A percentile compares a stretch with the other conserved stretches of the same genome.
phyloP scores from a whole-genome alignment of 306 rosid genomes.

The Trifolium dubium region DNA sequence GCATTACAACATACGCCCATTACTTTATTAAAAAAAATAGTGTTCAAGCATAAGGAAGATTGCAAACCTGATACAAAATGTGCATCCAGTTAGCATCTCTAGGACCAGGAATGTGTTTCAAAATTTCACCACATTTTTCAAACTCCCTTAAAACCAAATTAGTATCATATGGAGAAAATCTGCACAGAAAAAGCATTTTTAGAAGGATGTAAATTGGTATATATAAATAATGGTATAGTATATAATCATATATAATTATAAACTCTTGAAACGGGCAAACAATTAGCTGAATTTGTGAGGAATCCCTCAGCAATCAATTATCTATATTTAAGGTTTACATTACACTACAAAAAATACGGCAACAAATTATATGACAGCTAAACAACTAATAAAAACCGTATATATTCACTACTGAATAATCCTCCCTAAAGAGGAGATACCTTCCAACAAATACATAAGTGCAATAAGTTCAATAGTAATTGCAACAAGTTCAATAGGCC shows the following conservation, averaged over 20 bases:
- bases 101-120: conserved; percentile 95
- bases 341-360: not conserved
- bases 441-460: not conserved
- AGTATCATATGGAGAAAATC: conserved; percentile 88
- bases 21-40: conserved; percentile 12
- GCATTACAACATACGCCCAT: not conserved
- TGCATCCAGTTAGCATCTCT: conserved; percentile 97
- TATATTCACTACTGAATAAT: not conserved
- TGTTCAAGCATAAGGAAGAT: conserved; percentile 30
- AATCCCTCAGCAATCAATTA: not conserved
- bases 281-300: not conserved
- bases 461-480: no score
- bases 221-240: not conserved
- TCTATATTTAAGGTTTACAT: not conserved
- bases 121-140: conserved; percentile 92
- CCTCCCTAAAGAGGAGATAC: not conserved
- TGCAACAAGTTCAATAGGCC: conserved; percentile 2
- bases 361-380: not conserved
- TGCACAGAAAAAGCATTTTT: conserved; percentile 45
- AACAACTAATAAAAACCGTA: not conserved
- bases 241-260: not conserved
- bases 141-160: conserved; percentile 90
- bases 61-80: conserved; percentile 79
- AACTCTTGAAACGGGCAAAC: not conserved
- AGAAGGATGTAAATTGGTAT: conserved; percentile 9